Base-by-base conservation (phyloP, 1,284 basidiomycete genomes). In the Cryptococcus neoformans region DNA sequence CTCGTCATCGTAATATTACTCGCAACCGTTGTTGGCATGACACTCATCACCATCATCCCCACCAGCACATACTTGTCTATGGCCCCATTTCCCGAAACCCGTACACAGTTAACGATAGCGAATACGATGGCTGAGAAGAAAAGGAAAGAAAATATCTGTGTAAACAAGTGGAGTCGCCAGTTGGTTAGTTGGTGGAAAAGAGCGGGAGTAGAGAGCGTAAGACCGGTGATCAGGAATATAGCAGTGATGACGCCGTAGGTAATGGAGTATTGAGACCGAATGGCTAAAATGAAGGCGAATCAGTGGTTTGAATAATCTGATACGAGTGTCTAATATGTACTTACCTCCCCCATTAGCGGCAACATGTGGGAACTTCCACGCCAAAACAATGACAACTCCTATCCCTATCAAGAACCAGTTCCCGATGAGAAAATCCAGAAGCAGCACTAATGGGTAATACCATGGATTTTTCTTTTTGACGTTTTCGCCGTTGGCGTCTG, bases 171-270 rank as follows among this genome's bases (percentile, higher is more conserved):
- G 4, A 72, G 55, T 14, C 65, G 60, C 57, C 62, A 72, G 53
- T 73, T 66, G 11, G 55, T 42, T 1, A 63, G 46, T 42, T 72
- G 66, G 11, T 53, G 50, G 51, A 55, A 64, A 38, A 71, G 60
- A 5, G 55, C 54, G 28, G 46, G 28, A 10, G 65, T 67, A 4
- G 65, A 67, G 1, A 75, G 57, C 2, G 69, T 67, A 16, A 76
- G 56, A 8, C 74, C 74, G 7, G 67, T 69, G 39, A 76, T 68
- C 49, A 75, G 63, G 56, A 76, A 76, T 51, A 76, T 75, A 48
- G 70, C 56, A 10, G 68, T 67, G 37, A 76, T 70, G n/a, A 59
- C 59, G 7, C 74, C 66, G 44, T 68, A 72, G 53, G 56, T 56
- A 40, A 65, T 60, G 11, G 66, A 62, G 51, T 66, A 68, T 50